Evolutionary conservation across 306 rosid genomes (phyloP), one percentile per base, ranked within the genome.

Genomic region (Ormosia emarginata): DNA sequence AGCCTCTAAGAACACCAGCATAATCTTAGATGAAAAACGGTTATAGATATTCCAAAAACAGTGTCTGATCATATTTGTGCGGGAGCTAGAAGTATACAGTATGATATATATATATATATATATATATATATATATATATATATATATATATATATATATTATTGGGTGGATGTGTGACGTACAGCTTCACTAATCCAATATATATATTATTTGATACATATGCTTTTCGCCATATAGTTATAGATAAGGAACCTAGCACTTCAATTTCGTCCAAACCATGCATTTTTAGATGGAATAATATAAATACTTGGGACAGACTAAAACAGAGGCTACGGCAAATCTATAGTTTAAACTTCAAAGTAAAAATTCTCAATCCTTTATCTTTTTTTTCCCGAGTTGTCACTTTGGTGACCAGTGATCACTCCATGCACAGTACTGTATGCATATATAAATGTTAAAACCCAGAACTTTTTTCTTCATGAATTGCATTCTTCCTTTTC

Each of bases 121-220:
- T n/a, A n/a, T n/a, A n/a, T n/a, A n/a, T n/a, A n/a, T n/a, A n/a
- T n/a, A n/a, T n/a, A n/a, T n/a, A n/a, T n/a, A n/a, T n/a, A n/a
- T n/a, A n/a, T n/a, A n/a, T n/a, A n/a, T n/a, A n/a, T n/a, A n/a
- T n/a, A n/a, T n/a, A n/a, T n/a, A n/a, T n/a, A n/a, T n/a, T n/a
- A n/a, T 81, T 71, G 61, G 75, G 87, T 85, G 86, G 87, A 58
- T 76, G 13, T 44, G 71, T 78, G 89, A 89, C 87, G 82, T 78
- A 44, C 9, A 13, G 46, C 71, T 81, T 67, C 78, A 76, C 41
- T 44, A 44, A 17, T 40, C 14, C 17, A n/a, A n/a, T 0, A 7
- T 68, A 29, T 64, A 18, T 46, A 17, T 34, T 15, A 2, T 63
- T 34, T 73, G 70, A 67, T 49, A 39, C 37, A 12, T 47, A 71